phyloP scores from a whole-genome alignment of 2,329 filamentous ascomycete genomes.

The Colletotrichum sojae region DNA sequence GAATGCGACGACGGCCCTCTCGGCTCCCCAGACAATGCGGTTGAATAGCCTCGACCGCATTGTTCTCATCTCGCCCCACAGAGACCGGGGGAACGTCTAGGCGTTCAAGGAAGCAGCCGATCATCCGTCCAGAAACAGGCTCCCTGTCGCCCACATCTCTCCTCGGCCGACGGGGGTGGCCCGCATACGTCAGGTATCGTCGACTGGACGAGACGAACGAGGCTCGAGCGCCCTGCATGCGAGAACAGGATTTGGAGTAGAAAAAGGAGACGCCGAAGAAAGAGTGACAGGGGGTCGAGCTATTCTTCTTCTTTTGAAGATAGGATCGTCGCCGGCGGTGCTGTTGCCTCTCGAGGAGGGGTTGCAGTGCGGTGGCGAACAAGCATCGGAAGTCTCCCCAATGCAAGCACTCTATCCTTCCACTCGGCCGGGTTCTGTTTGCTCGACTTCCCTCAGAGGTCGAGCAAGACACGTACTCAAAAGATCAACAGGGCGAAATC shows the following conservation, averaged over 20 bases:
- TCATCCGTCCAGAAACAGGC: conserved; percentile 6
- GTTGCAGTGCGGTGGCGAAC: conserved; percentile 16
- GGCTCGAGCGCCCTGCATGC: neutral
- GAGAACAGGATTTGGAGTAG: conserved; percentile 23
- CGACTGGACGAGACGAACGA: neutral
- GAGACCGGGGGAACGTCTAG: neutral
- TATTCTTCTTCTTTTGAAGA: neutral
- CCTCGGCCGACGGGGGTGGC: neutral
- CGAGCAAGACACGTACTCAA: neutral
- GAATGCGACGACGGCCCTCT: neutral
- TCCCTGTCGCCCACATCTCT: neutral
- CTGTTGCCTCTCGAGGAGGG: neutral
- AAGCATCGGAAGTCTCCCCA: conserved; percentile 4
- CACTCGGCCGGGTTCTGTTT: conserved; percentile 4
- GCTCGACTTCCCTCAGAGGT: neutral
- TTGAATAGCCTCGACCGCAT: conserved; percentile 12
- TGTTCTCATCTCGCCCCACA: neutral
- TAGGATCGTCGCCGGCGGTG: conserved; percentile 9
- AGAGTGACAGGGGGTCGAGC: neutral
- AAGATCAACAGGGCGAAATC: neutral
- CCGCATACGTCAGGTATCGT: conserved; percentile 18
- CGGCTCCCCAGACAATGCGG: neutral
- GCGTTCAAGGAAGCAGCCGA: neutral
- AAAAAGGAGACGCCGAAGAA: neutral
- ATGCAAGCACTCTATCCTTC: conserved; percentile 28